Evolutionary conservation across 306 rosid species (phyloP).

Genomic region (Trichosanthes truncata): DNA sequence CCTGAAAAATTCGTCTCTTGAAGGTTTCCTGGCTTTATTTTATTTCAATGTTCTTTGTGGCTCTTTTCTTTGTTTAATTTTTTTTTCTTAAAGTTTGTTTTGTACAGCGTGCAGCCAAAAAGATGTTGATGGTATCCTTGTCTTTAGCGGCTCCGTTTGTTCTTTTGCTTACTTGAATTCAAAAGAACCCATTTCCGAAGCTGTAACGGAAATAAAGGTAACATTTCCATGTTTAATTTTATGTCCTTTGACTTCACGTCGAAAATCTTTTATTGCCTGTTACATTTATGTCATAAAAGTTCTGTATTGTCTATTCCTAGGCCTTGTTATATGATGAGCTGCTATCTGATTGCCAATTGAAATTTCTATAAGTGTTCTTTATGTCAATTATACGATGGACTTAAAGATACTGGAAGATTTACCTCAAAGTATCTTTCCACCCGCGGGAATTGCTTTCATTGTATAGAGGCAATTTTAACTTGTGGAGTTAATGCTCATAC

Average conservation of each 20-base stretch:
- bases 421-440: too few relatives aligned
- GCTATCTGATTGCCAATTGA: neutral
- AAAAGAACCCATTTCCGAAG: slow-evolving; percentile 72
- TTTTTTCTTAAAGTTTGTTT: neutral
- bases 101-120: slow-evolving; percentile 63
- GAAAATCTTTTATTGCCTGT: neutral
- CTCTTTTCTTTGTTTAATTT: neutral
- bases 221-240: neutral
- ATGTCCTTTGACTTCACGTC: neutral
- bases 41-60: neutral
- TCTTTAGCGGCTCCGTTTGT: slow-evolving; percentile 60
- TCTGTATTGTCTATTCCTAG: neutral
- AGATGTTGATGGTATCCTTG: slow-evolving; percentile 54
- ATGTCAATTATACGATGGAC: neutral
- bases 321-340: neutral
- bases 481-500: too few relatives aligned
- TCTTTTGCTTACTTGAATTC: slow-evolving; percentile 73
- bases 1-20: slow-evolving; percentile 25
- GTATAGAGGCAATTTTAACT: too few relatives aligned
- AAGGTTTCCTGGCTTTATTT: slow-evolving; percentile 32
- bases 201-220: slow-evolving; percentile 72
- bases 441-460: too few relatives aligned
- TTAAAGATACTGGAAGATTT: too few relatives aligned
- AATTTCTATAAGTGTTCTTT: neutral
- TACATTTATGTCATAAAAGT: neutral